Conservation (phyloP, 2,329 filamentous ascomycete species). For the Ophioceras dolichostomum region DNA sequence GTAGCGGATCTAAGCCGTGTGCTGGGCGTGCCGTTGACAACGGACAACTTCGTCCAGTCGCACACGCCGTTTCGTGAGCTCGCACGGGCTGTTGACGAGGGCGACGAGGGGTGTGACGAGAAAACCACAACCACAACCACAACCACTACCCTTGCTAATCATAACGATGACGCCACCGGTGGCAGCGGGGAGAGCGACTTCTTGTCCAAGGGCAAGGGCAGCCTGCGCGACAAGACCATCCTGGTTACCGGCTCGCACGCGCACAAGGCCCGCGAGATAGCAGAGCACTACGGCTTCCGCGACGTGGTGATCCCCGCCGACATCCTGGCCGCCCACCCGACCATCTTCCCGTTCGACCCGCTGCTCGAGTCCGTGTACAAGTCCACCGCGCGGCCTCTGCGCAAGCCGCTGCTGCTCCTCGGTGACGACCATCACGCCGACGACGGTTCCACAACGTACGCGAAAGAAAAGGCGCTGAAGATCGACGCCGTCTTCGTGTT, state of each 20-base stretch:
- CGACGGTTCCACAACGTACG: constrained; percentile 24
- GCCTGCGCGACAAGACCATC: constrained; percentile 53
- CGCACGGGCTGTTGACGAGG: too few species aligned
- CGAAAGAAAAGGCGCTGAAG: constrained; percentile 40
- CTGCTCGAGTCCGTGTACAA: constrained; percentile 51
- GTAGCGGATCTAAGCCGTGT: constrained; percentile 56
- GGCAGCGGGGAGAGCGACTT: too few species aligned
- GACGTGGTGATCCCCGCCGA: constrained; percentile 80
- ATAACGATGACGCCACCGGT: too few species aligned
- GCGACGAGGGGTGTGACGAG: too few species aligned
- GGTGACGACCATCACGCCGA: constrained; percentile 18
- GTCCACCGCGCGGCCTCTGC: constrained; percentile 43
- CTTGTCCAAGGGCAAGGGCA: constrained; percentile 37
- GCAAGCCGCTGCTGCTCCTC: constrained; percentile 21
- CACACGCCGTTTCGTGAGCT: constrained; percentile 81
- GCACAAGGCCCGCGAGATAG: constrained; percentile 57
- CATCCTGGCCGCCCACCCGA: constrained; percentile 60
- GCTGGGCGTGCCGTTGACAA: constrained; percentile 51
- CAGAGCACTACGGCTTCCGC: constrained; percentile 66
- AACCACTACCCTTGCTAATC: too few species aligned
- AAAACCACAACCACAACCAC: too few species aligned
- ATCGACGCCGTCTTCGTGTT: constrained; percentile 89
- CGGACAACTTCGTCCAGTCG: constrained; percentile 69
- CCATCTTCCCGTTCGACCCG: constrained; percentile 73
- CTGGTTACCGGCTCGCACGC: constrained; percentile 62